Conservation (phyloP, 2,329 filamentous ascomycete genomes). For the Cladophialophora immunda region DNA sequence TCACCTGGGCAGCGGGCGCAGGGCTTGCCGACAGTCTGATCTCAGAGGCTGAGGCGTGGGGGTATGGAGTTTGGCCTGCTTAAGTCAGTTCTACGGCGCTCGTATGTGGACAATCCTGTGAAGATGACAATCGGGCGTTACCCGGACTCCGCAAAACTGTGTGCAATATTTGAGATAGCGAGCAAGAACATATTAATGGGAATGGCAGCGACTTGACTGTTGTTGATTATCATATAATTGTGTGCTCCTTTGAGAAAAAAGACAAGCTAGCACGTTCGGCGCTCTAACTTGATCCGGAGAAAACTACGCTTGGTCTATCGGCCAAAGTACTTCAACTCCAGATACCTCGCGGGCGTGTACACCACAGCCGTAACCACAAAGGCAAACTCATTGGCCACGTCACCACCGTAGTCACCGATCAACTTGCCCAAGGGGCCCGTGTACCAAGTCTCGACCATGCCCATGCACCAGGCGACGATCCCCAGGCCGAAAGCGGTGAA, state of each 20-base stretch:
- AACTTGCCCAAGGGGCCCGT: conserved; percentile 55
- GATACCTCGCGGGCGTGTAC: conserved; percentile 58
- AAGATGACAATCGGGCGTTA: background rate
- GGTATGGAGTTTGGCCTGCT: conserved; percentile 32
- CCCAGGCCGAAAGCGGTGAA: conserved; percentile 56
- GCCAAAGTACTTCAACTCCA: conserved; percentile 50
- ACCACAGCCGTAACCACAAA: conserved; percentile 59
- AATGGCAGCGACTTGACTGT: background rate
- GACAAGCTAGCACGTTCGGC: background rate
- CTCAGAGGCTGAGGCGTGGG: conserved; percentile 23
- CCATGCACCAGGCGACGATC: conserved; percentile 61
- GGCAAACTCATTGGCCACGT: conserved; percentile 63
- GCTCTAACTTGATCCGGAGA: background rate
- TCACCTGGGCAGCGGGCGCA: conserved; percentile 30
- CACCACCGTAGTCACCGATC: conserved; percentile 58
- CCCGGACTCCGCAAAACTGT: background rate
- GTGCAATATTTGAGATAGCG: background rate
- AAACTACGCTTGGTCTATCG: conserved; percentile 15
- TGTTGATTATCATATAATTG: background rate
- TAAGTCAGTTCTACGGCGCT: conserved; percentile 3
- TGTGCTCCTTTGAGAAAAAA: background rate
- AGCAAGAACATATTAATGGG: background rate
- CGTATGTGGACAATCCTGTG: background rate
- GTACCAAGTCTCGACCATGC: conserved; percentile 66
- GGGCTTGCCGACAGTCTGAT: conserved; percentile 33